Evolutionary conservation across 352 stramenopile species (phyloP), one percentile per base, ranked within the genome.

Genomic region (Phytophthora vignae): DNA sequence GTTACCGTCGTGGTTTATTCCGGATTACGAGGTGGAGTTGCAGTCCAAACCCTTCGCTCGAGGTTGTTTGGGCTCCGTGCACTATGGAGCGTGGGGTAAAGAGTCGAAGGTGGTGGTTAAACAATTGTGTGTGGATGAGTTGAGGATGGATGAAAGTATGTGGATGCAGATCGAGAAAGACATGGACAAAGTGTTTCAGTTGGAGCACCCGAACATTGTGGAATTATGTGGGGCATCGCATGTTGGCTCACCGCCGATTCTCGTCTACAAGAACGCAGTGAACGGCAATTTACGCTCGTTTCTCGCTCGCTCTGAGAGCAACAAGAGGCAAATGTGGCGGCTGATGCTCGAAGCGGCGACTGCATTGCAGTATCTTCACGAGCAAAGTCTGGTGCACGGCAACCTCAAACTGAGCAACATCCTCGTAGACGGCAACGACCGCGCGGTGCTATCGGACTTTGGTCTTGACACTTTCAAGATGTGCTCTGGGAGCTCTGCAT

Each of bases 401-500:
- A 60, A 77, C 31, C 31, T 82, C 33, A 79, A 74, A 33, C 60
- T 73, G n/a, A 67, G 67, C 22, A 82, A 82, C 38, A 74, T 79
- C 17, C n/a, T 82, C 3, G 49, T 79, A 0, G 59, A 55, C 7
- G 22, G 48, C 11, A 56, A 76, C 25, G 33, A 50, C 6, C 46
- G 53, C 14, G 36, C 71, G 8, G 74, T 75, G 44, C 46, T 82
- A 25, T 69, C 71, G 7, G 75, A 76, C 42, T 72, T 71, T 63
- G 60, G 75, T 2, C 25, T 75, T 33, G 67, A 50, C n/a, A 49
- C 62, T 3, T 25, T 69, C n/a, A 38, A 29, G 40, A 36, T 22
- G 19, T 31, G 14, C 21, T 59, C 36, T 19, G 22, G 25, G 53
- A 14, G 15, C 10, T 22, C 8, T 50, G 8, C 11, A 46, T 67